phyloP scores from a whole-genome alignment of 2,329 filamentous ascomycete species.

The Penicillium capsulatum region DNA sequence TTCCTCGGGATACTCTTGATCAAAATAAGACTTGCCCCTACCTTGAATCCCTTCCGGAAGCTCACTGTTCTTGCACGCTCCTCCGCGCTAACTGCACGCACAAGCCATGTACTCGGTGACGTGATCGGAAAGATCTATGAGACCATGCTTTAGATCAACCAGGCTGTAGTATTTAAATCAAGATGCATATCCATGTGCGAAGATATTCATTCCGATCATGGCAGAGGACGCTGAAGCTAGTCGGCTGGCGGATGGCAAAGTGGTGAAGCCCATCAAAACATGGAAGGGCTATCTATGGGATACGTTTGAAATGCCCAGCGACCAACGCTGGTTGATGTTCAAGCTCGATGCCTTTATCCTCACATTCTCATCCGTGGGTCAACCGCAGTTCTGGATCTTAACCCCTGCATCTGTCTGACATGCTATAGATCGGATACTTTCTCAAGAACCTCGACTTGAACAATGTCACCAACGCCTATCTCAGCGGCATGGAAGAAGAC shows the following conservation, averaged over 20 bases:
- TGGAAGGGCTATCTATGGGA: slow-evolving; percentile 25
- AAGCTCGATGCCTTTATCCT: slow-evolving; percentile 30
- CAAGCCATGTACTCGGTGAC: too few species aligned
- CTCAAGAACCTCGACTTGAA: slow-evolving; percentile 38
- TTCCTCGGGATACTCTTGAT: too few species aligned
- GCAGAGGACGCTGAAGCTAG: slow-evolving; percentile 2
- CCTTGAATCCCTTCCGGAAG: too few species aligned
- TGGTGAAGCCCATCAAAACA: slow-evolving; percentile 8
- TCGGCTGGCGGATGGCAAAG: not conserved
- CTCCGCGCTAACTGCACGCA: too few species aligned
- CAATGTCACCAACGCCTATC: slow-evolving; percentile 43
- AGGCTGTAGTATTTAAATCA: too few species aligned
- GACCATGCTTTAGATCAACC: too few species aligned
- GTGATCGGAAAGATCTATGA: too few species aligned
- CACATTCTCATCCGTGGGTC: slow-evolving; percentile 21
- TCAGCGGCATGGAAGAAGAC: slow-evolving; percentile 38
- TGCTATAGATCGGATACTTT: slow-evolving; percentile 25
- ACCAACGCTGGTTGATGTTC: slow-evolving; percentile 27
- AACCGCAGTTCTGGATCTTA: not conserved
- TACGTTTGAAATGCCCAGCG: slow-evolving; percentile 19
- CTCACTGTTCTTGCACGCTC: too few species aligned
- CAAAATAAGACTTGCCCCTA: too few species aligned
- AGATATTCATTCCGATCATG: too few species aligned
- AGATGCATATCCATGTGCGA: too few species aligned
- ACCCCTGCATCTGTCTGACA: not conserved